A percentile compares a stretch with the other conserved stretches of the same genome.
These are phyloP conservation scores for Tillandsia fasciculata DNA, from an alignment of 176 grass and related monocot genomes.

Conservation along the genomic window DNA sequence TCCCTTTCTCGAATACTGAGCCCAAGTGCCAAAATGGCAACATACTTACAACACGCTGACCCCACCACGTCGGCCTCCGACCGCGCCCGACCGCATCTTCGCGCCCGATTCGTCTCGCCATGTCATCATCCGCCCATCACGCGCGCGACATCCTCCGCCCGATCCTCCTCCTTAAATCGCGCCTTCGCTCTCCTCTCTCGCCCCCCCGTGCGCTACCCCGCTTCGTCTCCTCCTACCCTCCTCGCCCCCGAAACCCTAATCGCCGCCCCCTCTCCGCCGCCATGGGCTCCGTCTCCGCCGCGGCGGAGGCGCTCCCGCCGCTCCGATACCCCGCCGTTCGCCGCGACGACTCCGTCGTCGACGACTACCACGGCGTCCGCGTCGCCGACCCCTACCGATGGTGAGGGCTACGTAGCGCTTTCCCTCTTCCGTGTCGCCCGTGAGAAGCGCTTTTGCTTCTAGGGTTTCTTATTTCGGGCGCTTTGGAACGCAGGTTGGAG, in stretches of 20 bases:
- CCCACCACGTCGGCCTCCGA: neutral
- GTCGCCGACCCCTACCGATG: constrained; percentile 80
- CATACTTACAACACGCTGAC: neutral
- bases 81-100: neutral
- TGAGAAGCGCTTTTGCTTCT: too few species aligned
- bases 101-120: neutral
- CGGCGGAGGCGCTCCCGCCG: neutral
- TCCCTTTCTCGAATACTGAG: too few species aligned
- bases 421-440: neutral
- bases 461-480: neutral
- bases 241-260: neutral
- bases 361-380: constrained; percentile 50
- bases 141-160: constrained; percentile 5
- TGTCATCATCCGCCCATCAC: neutral
- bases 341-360: constrained; percentile 56
- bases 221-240: neutral
- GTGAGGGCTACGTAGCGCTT: constrained; percentile 14
- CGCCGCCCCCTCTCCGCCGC: neutral
- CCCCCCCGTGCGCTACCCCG: neutral
- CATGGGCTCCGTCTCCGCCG: constrained; percentile 44
- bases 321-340: constrained; percentile 51
- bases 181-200: too few species aligned
- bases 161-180: too few species aligned
- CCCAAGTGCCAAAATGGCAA: too few species aligned
- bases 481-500: constrained; percentile 52